These are phyloP conservation scores for Acanthamoeba lenticulata DNA, from an alignment of 208 protist genomes.

Conservation along the genomic window DNA sequence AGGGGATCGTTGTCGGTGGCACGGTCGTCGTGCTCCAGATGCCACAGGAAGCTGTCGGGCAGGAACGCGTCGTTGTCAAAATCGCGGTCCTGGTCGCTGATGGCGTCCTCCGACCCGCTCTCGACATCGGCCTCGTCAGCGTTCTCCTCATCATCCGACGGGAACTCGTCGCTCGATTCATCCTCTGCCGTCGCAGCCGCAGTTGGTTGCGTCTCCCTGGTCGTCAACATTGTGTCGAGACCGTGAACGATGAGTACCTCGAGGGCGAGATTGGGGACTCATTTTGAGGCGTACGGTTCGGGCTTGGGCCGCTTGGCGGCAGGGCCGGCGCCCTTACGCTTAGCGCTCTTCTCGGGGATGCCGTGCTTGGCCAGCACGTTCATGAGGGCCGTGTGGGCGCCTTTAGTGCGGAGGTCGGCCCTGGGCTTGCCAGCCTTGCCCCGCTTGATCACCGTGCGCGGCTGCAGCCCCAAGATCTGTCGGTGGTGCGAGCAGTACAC, in stretches of 20 bases:
- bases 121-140: conserved; percentile 16
- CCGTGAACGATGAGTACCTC: too few species aligned
- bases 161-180: conserved; percentile 43
- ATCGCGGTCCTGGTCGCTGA: conserved; percentile 7
- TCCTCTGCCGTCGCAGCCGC: conserved; percentile 11
- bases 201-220: background rate
- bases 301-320: background rate
- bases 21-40: background rate
- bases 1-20: background rate
- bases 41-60: conserved; percentile 3
- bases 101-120: conserved; percentile 3
- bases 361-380: conserved; percentile 6
- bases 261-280: too few species aligned
- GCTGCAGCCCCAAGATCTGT: conserved; percentile 10
- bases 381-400: conserved; percentile 18
- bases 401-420: background rate
- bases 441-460: background rate
- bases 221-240: background rate
- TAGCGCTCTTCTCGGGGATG: conserved; percentile 35
- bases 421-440: background rate
- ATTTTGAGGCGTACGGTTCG: background rate
- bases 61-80: conserved; percentile 26
- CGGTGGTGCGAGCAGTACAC: conserved; percentile 47
- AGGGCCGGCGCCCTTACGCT: background rate
- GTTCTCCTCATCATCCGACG: conserved; percentile 47